Base-by-base conservation (phyloP, 2,329 filamentous ascomycete genomes). In the Nannizzia gypsea region DNA sequence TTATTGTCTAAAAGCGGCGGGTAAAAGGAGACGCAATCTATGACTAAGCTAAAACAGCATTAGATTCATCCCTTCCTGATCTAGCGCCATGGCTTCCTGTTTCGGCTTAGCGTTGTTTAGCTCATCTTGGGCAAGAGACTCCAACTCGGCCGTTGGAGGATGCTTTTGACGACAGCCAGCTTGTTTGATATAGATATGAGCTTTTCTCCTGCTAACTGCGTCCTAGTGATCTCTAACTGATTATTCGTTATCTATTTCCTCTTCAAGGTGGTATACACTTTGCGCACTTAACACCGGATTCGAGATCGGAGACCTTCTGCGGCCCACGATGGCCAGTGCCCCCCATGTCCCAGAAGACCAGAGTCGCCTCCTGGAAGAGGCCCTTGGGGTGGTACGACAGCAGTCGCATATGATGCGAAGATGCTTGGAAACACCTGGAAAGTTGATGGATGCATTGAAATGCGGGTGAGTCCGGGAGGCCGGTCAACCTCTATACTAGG, bases 401-500 rank as follows among this genome's bases (percentile, higher is more conserved):
- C 95, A 99, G 83, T 93, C 92, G 62, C 84, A 86, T 70, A 82
- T 96, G 73, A 99, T 99, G 93, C 90, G 92, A 78, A 92, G 95
- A 79, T 97, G 91, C 70, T 82, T 99, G 63, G 95, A 99, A 73
- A 95, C 90, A 8, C 91, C 93, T 5, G 92, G 93, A 65, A 99
- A 99, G 82, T 85, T 99, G 66, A 99, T 99, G 93, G 93, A 99
- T 80, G 93, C 93, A 69, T 83, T 99, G 70, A 99, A 99, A 79
- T 97, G 92, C 88, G 96, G 91, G 93, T 97, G 83, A 69, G 87
- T 79, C 56, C 58, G 61, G 15, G 26, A 48, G 11, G 34, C 4
- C 8, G 31, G 50, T 6, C 50, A 34, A n/a, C 50, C 15, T 31
- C 48, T 54, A 31, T 31, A 54, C 50, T 34, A 13, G 26, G 50